These are phyloP conservation scores for Xanthoparmelia taractica DNA, from an alignment of 495 filamentous ascomycete genomes.

Conservation along the genomic window DNA sequence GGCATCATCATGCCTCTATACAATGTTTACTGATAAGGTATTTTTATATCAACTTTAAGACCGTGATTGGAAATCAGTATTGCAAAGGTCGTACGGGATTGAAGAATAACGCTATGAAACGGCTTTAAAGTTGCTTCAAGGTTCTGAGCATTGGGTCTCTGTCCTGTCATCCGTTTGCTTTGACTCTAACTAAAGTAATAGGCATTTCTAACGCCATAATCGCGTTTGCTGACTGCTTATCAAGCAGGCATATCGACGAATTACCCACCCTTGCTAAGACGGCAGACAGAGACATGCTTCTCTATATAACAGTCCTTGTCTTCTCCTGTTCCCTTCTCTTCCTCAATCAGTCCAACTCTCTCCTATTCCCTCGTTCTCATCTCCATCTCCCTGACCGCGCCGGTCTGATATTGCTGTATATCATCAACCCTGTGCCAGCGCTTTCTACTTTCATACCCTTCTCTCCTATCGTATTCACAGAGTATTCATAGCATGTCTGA, in stretches of 20 bases:
- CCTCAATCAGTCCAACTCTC: background rate
- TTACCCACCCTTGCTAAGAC: too few species aligned
- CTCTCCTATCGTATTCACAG: background rate
- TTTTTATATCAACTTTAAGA: background rate
- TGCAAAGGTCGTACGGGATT: too few species aligned
- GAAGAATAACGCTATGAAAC: too few species aligned
- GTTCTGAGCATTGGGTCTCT: too few species aligned
- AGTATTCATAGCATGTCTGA: conserved; percentile 20
- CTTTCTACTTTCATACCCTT: background rate
- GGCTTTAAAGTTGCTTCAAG: too few species aligned
- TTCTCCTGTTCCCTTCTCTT: background rate
- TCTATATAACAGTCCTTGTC: background rate
- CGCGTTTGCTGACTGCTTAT: background rate
- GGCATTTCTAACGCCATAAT: too few species aligned
- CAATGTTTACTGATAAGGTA: background rate
- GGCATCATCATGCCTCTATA: too few species aligned
- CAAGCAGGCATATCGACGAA: background rate
- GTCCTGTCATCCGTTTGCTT: too few species aligned
- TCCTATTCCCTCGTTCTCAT: background rate
- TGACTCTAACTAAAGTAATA: too few species aligned
- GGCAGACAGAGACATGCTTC: too few species aligned
- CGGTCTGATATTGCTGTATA: background rate
- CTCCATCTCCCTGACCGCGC: background rate
- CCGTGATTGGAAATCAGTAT: background rate
- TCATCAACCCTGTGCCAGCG: background rate